Base-by-base conservation (phyloP, 768 basidiomycete species). In the Boletales sp. region DNA sequence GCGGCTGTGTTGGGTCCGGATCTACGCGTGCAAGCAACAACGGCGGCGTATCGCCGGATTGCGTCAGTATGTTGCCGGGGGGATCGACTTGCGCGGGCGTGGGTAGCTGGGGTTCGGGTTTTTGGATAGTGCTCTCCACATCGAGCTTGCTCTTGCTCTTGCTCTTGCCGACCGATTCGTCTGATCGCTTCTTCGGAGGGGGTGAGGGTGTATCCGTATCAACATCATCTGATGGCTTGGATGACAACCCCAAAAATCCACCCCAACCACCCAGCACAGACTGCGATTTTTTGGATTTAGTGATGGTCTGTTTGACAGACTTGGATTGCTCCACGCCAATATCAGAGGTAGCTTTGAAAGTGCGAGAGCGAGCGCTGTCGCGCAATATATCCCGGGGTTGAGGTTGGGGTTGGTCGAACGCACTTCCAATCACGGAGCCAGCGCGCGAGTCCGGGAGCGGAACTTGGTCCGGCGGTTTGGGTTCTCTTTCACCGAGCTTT, bases 381-480 rank as follows among this genome's bases (percentile, higher is more conserved):
- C 50, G 50, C 41, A 53, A 44, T 15, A 39, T 28, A 40, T 48
- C 49, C 19, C 60, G 56, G 13, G 62, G 53, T 37, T 53, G 49
- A 11, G 62, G 53, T 35, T 53, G 49, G 8, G 60, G 58, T 37
- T 61, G 61, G 31, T 67, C 65, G 14, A 35, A 57, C 13, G 58
- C 49, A 13, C 65, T 56, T 11, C 61, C 68, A 8, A 68, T 55
- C 44, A 60, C 66, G 1, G 68, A 68, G 14, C 55, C 62, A 1
- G 66, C 66, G 4, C 66, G 66, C n/a, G 68, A 65, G 35, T 54
- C 47, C 13, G 66, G 65, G 14, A 67, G 60, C 14, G 59, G 57
- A 3, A 68, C 47, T 44, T 53, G 50, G 1, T 57, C 58, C 28
- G 66, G 59, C 7, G n/a, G 48, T n/a, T 15, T 46, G 19, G 57